Percentiles rank a stretch among this genome's conserved stretches.
Evolutionary conservation across 306 rosid species (phyloP).

Genomic region (Glycine tomentella): DNA sequence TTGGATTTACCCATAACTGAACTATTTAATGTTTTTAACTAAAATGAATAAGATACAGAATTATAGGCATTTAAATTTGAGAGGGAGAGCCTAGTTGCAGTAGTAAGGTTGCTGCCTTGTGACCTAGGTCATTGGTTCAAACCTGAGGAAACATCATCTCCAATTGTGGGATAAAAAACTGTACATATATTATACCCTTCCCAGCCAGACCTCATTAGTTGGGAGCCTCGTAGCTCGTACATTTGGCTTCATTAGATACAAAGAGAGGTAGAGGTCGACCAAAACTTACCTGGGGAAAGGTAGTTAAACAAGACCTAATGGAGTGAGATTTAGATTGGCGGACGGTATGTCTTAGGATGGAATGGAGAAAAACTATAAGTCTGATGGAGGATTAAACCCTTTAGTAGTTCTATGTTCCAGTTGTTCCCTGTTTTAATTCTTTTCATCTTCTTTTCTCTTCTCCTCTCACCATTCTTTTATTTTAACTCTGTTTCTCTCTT

Average conservation of each 20-base stretch:
- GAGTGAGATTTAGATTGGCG: too few relatives aligned
- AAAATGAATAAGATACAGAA: constrained; percentile 23
- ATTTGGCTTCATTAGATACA: constrained; percentile 13
- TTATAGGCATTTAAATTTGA: constrained; percentile 21
- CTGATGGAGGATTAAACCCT: too few relatives aligned
- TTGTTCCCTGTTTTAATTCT: too few relatives aligned
- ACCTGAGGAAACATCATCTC: not conserved
- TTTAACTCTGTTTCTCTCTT: too few relatives aligned
- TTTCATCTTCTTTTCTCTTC: too few relatives aligned
- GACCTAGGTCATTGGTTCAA: not conserved
- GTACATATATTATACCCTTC: not conserved
- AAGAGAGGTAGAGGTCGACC: too few relatives aligned
- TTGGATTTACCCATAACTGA: not conserved
- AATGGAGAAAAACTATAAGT: too few relatives aligned
- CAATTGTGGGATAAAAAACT: not conserved
- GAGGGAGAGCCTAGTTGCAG: not conserved
- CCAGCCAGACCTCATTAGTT: not conserved
- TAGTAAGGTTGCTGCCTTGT: not conserved
- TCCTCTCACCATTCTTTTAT: too few relatives aligned
- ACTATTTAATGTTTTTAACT: not conserved
- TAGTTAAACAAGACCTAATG: too few relatives aligned
- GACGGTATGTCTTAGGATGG: too few relatives aligned
- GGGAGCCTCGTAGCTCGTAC: not conserved
- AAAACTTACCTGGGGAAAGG: too few relatives aligned
- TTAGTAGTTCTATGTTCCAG: too few relatives aligned